Percentiles rank a stretch among this genome's conserved stretches.
Conservation (phyloP, 345 rosid genomes). For the Citrus mangshanensis region DNA sequence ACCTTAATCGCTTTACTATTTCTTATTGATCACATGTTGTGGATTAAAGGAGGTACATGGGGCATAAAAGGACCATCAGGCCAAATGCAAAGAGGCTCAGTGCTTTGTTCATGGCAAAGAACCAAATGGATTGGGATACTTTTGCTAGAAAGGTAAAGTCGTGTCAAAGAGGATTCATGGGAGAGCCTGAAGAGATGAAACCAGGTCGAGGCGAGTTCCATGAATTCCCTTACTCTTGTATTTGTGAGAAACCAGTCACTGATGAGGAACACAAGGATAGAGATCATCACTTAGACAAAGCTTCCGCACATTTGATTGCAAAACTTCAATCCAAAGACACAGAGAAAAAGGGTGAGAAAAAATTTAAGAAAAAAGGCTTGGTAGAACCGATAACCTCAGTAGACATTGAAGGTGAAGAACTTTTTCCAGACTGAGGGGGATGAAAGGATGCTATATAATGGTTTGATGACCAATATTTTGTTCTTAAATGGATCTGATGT, state of each 20-base stretch:
- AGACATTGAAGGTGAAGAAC: slow-evolving; percentile 31
- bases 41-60: slow-evolving; percentile 77
- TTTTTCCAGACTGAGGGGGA: slow-evolving; percentile 31
- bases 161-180: slow-evolving; percentile 93
- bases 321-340: slow-evolving; percentile 7
- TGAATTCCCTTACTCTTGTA: slow-evolving; percentile 79
- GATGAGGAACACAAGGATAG: slow-evolving; percentile 21
- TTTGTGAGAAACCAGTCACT: slow-evolving; percentile 58
- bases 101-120: slow-evolving; percentile 63
- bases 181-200: slow-evolving; percentile 89
- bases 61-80: slow-evolving; percentile 93
- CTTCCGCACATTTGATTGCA: not conserved
- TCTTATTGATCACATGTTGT: slow-evolving; percentile 7
- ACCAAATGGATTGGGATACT: slow-evolving; percentile 72
- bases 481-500: not conserved
- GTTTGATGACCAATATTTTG: not conserved
- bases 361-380: slow-evolving; percentile 19
- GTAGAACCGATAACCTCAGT: slow-evolving; percentile 18
- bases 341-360: slow-evolving; percentile 22
- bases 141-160: slow-evolving; percentile 84
- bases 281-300: slow-evolving; percentile 1
- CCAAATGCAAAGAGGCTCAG: slow-evolving; percentile 92
- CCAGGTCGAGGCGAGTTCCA: slow-evolving; percentile 89
- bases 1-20: not conserved
- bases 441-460: not conserved